Conservation (phyloP, 768 basidiomycete species). For the Leucocoprinus sp. region DNA sequence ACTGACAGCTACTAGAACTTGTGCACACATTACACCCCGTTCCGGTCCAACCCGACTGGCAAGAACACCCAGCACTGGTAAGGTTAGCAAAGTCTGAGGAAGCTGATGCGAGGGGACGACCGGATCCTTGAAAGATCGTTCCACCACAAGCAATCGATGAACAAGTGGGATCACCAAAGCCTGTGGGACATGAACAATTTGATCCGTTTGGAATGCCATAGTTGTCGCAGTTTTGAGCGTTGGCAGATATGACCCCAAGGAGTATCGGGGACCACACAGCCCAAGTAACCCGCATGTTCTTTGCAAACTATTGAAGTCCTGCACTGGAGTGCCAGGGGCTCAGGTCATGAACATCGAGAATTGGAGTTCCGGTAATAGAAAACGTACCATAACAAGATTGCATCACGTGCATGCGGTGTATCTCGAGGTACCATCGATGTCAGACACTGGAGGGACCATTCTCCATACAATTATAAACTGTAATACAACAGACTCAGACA, state of each 20-base stretch:
- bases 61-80: conserved; percentile 58
- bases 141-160: conserved; percentile 71
- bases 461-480: no score
- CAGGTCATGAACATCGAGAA: no score
- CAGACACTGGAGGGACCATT: no score
- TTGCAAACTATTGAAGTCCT: background rate
- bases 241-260: conserved; percentile 15
- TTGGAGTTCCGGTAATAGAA: no score
- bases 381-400: no score
- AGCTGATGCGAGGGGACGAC: conserved; percentile 42
- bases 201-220: conserved; percentile 52
- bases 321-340: no score
- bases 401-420: no score
- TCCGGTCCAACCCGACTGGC: conserved; percentile 70
- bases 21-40: conserved; percentile 76
- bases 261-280: background rate
- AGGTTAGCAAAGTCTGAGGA: conserved; percentile 52
- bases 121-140: conserved; percentile 65
- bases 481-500: no score
- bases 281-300: conserved; percentile 5
- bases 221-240: conserved; percentile 55
- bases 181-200: conserved; percentile 69
- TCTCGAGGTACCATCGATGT: no score
- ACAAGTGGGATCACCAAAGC: conserved; percentile 70
- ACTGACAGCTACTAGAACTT: conserved; percentile 57